Evolutionary conservation across 176 grass and related monocot species (phyloP), one percentile per base, ranked within the genome.

Genomic region (Rhipidocladum racemiflorum): DNA sequence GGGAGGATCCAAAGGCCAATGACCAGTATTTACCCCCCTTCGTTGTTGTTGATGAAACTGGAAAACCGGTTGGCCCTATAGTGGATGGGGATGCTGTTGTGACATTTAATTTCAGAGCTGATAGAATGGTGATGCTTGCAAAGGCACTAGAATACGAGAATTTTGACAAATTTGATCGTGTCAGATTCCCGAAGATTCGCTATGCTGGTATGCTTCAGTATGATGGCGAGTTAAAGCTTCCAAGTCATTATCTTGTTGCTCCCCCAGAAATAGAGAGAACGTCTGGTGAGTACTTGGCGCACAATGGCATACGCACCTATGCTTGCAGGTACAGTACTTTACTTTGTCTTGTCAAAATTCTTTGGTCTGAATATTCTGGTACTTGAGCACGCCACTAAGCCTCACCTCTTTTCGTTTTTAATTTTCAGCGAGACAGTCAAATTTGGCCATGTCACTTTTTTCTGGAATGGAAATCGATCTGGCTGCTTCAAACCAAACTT

Each of bases 381-480:
- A 59, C 21, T 51, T 72, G 30, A 56, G 45, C 29, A 30, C 75
- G 27, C 35, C 50, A n/a, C 9, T 20, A 8, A 48, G 42, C 17
- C 7, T 75, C 43, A 6, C 68, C 1, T 54, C 3, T 21, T 50
- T 28, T 25, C 21, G 23, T 82, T 16, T 51, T 71, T 44, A 50
- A 61, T 84, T 28, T 67, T 50, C 90, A 95, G 92, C 74, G 96
- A 95, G 74, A 99, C 96, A 0, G 91, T 99, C 15, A 95, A 99
- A 63, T 99, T 99, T 91, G 92, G 92, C 11, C 92, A 99, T 74
- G 96, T 95, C 68, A 95, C 96, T 4, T 99, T 99, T 46, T 99
- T 99, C 85, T 95, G 96, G 96, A 99, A 99, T 4, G 92, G 96
- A 6, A 99, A 99, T 68, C 96, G 96, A n/a, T 95, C 96, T 14